phyloP scores from a whole-genome alignment of 2,329 filamentous ascomycete genomes.

The Diaporthe sp. region DNA sequence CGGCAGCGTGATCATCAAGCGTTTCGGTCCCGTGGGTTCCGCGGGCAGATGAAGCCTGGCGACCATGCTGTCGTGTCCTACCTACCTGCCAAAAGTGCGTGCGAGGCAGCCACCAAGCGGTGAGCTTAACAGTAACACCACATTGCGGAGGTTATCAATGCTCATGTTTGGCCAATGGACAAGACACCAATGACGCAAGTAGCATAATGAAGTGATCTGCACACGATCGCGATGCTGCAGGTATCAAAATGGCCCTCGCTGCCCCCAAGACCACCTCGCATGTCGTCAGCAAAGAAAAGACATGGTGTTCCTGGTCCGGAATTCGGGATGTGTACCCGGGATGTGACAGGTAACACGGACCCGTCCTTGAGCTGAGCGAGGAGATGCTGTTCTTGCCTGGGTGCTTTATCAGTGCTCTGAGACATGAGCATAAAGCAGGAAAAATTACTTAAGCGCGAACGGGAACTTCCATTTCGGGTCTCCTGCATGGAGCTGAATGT shows the following conservation, averaged over 20 bases:
- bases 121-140: neutral
- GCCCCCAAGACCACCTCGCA: neutral
- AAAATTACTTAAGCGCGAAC: neutral
- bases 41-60: neutral
- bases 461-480: slow-evolving; percentile 1
- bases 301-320: neutral
- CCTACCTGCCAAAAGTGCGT: too few species aligned
- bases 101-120: neutral
- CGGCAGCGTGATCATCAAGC: neutral
- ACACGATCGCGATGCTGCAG: neutral
- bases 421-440: neutral
- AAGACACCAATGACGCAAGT: neutral
- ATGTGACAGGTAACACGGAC: slow-evolving; percentile 6
- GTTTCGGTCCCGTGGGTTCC: too few species aligned
- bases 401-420: neutral
- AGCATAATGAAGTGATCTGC: neutral
- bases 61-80: too few species aligned
- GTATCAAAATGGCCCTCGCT: neutral
- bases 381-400: neutral
- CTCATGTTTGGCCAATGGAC: neutral
- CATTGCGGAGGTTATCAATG: neutral
- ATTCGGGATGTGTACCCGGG: neutral
- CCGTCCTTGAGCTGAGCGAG: neutral
- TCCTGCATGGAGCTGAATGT: slow-evolving; percentile 15
- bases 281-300: neutral